Evolutionary conservation across 2,329 filamentous ascomycete genomes (phyloP), one percentile per base, ranked within the genome.

Genomic region (Aspergillus calidoustus): DNA sequence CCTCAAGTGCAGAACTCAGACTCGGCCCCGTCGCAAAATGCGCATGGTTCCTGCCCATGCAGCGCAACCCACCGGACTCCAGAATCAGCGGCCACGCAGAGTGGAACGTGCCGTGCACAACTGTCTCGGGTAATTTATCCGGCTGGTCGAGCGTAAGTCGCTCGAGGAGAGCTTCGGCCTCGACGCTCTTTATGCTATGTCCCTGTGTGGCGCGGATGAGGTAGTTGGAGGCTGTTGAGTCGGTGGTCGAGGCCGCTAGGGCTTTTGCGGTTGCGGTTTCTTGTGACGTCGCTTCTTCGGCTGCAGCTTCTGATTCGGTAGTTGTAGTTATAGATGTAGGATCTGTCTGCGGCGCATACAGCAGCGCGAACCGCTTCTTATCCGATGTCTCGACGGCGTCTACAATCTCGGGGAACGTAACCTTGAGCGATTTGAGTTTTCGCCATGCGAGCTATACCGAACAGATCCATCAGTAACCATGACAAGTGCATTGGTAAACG

Each of bases 161-260:
- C 22, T 82, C 84, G 3, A 97, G 85, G 2, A 96, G 84, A 0
- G 85, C 85, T 51, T 89, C 86, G n/a, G 87, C 87, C 30, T 91
- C 89, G 41, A 89, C 69, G 7, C 88, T 80, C 71, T 88, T 87
- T 73, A 99, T 91, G 70, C 87, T 92, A 81, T 98, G 95, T 58
- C 95, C 95, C 80, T 98, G 95, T 73, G 96, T 97, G 30, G 95
- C 95, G 71, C 95, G 92, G 79, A 99, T 97, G 34, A 96, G 83
- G 81, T 89, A 97, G 75, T 90, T 83, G 0, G 83, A 76, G 0
- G 91, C 84, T 54, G 90, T 80, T 0, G 91, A 83, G 57, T 90
- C 81, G 8, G 76, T 63, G 51, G 78, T 74, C 28, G 71, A 67
- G 4, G 74, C 71, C n/a, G 76, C 68, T 15, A 79, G 67, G n/a